A percentile compares a stretch with the other conserved stretches of the same genome.
Evolutionary conservation across 2,329 filamentous ascomycete genomes (phyloP).

Genomic region (Dothideomycetes sp.): DNA sequence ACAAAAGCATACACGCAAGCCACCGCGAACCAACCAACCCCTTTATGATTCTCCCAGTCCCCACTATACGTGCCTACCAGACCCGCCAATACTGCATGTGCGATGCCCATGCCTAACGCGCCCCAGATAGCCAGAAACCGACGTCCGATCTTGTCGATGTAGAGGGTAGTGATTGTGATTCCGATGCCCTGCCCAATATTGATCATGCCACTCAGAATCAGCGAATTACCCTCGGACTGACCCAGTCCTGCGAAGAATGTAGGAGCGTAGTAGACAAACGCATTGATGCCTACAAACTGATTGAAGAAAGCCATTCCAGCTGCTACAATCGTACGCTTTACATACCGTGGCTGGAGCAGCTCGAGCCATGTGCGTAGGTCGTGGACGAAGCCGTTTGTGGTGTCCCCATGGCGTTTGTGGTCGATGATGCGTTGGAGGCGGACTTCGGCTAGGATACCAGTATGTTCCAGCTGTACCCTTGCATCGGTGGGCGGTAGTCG

Average conservation of each 20-base stretch:
- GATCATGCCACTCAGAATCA: conserved; percentile 57
- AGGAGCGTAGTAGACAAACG: conserved; percentile 36
- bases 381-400: not conserved
- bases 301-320: not conserved
- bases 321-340: not conserved
- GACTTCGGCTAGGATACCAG: conserved; percentile 19
- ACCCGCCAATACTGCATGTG: conserved; percentile 58
- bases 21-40: conserved; percentile 58
- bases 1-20: conserved; percentile 63
- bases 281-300: conserved; percentile 27
- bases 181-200: conserved; percentile 57
- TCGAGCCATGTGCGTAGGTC: not conserved
- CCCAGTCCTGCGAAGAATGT: conserved; percentile 37
- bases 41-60: conserved; percentile 43
- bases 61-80: conserved; percentile 52
- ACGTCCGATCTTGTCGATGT: conserved; percentile 51
- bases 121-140: conserved; percentile 52
- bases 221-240: conserved; percentile 32
- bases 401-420: conserved; percentile 17
- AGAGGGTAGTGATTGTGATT: conserved; percentile 54
- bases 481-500: conserved; percentile 13
- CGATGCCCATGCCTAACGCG: conserved; percentile 58
- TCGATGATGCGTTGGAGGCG: conserved; percentile 26
- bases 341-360: not conserved
- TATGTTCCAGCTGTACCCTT: conserved; percentile 16